phyloP scores from a whole-genome alignment of 164 flowering plant species.

The Stephania cephalantha region DNA sequence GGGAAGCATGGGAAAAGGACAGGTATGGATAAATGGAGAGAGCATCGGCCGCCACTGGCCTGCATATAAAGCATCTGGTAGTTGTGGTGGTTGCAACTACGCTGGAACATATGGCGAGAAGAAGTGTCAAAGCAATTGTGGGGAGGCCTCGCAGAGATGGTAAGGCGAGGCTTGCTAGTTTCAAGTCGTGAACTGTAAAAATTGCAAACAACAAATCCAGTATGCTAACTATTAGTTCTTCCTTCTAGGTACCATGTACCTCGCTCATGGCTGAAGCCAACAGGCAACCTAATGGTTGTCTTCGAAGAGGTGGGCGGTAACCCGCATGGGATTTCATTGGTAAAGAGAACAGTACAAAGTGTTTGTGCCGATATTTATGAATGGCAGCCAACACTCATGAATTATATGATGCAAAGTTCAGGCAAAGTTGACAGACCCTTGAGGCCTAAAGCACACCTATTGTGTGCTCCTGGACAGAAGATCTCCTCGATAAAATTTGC shows the following conservation, averaged over 20 bases:
- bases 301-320: constrained; percentile 84
- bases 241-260: constrained; percentile 77
- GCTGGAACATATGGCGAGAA: constrained; percentile 64
- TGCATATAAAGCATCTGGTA: constrained; percentile 71
- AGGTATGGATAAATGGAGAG: constrained; percentile 85
- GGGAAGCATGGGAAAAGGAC: constrained; percentile 94
- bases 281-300: constrained; percentile 67
- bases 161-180: constrained; percentile 18
- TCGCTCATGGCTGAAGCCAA: constrained; percentile 67
- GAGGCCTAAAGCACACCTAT: constrained; percentile 79
- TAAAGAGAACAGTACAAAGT: constrained; percentile 57
- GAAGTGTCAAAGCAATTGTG: constrained; percentile 74
- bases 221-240: neutral
- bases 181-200: neutral
- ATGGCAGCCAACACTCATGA: constrained; percentile 72
- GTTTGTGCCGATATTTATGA: constrained; percentile 84
- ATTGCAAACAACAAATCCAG: neutral
- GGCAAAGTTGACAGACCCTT: constrained; percentile 56
- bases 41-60: constrained; percentile 93
- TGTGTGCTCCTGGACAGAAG: constrained; percentile 74
- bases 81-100: constrained; percentile 58
- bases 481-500: constrained; percentile 86
- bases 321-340: constrained; percentile 62
- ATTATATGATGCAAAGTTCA: constrained; percentile 55
- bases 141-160: constrained; percentile 94